These are phyloP conservation scores for Sodiomyces alkalinus DNA, from an alignment of 2,329 filamentous ascomycete genomes.

Conservation along the genomic window DNA sequence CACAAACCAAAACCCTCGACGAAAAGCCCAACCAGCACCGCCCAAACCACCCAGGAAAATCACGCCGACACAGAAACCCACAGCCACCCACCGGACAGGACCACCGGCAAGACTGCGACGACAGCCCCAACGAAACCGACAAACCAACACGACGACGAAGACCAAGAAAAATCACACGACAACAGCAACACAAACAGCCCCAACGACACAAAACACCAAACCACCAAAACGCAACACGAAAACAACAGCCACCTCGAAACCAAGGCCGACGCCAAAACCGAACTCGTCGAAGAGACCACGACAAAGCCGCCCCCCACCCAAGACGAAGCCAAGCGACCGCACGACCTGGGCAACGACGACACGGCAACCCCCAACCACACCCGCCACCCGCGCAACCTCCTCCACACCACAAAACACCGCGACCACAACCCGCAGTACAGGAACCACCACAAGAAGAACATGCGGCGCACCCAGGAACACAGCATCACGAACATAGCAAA, in stretches of 20 bases:
- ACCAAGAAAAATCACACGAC: too few species aligned
- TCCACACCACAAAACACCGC: conserved; percentile 85
- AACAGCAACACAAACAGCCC: too few species aligned
- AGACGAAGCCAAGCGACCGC: conserved; percentile 59
- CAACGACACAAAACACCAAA: too few species aligned
- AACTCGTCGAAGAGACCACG: conserved; percentile 55
- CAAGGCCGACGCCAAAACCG: conserved; percentile 70
- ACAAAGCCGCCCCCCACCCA: conserved; percentile 57
- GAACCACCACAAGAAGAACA: conserved; percentile 77
- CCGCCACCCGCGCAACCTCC: conserved; percentile 66
- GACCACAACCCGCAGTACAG: conserved; percentile 96
- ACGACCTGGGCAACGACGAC: conserved; percentile 76
- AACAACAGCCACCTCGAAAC: conserved; percentile 83
- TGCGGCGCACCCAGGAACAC: conserved; percentile 95
- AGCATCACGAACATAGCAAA: conserved; percentile 95
- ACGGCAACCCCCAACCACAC: conserved; percentile 79
- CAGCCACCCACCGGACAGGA: too few species aligned
- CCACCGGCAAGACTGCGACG: too few species aligned
- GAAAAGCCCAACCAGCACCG: conserved; percentile 25
- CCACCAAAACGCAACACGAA: too few species aligned
- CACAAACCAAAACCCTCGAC: too few species aligned
- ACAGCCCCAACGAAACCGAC: too few species aligned
- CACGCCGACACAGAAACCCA: conserved; percentile 32
- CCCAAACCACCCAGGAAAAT: conserved; percentile 36
- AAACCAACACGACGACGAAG: too few species aligned